Conservation (phyloP, 331 rosid genomes). For the Saraca asoca region DNA sequence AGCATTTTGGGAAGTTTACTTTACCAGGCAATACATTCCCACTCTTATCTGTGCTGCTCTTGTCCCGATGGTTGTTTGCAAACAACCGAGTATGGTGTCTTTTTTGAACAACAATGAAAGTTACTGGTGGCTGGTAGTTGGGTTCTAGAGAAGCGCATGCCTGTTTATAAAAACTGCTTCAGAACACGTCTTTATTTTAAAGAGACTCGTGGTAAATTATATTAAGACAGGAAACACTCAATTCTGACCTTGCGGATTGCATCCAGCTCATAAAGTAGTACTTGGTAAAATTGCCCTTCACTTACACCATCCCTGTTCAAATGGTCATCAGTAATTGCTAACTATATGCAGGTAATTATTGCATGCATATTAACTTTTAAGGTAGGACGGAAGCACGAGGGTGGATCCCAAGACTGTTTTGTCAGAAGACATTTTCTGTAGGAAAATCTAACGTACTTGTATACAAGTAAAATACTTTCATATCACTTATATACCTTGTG, state of each 20-base stretch:
- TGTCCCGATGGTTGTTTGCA: conserved; percentile 83
- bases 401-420: too few species aligned
- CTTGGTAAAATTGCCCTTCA: conserved; percentile 98
- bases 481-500: too few species aligned
- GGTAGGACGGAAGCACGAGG: too few species aligned
- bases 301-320: conserved; percentile 92
- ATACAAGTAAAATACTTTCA: too few species aligned
- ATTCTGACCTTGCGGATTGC: conserved; percentile 88
- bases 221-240: conserved; percentile 13
- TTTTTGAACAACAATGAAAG: conserved; percentile 94
- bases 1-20: conserved; percentile 18
- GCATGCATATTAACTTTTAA: too few species aligned
- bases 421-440: too few species aligned
- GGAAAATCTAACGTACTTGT: too few species aligned
- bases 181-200: conserved; percentile 15
- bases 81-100: conserved; percentile 93
- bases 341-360: too few species aligned
- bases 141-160: conserved; percentile 99
- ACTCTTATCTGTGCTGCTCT: conserved; percentile 82
- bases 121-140: conserved; percentile 97
- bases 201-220: neutral
- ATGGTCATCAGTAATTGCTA: neutral
- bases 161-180: conserved; percentile 41
- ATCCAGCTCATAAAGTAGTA: conserved; percentile 87
- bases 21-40: conserved; percentile 94